Base-by-base conservation (phyloP, 306 rosid genomes). In the Bauhinia variegata region DNA sequence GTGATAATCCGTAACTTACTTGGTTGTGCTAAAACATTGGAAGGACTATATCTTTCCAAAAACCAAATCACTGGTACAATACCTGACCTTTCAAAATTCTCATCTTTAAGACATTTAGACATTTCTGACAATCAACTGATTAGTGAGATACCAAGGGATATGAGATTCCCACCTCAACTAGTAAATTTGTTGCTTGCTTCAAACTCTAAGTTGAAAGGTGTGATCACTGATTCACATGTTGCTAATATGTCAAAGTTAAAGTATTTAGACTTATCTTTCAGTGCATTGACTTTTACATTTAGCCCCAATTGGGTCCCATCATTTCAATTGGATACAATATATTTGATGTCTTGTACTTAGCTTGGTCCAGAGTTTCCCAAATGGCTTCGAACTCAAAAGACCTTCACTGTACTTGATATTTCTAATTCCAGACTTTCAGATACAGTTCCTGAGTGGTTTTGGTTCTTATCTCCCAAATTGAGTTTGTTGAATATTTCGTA, bases 291-390 rank as follows among this genome's bases (percentile, higher is more conserved):
- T 15, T 28, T 74, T 30, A 19, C 0, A 4, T 47, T 74, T 23
- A 16, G 38, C 16, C 6, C 57, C 0, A 65, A 58, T 4, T 57
- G 73, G 78, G 38, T 5, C 0, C 55, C 78, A 37, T 2, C 55
- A 0, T 67, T 75, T 50, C 75, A 67, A 4, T 18, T 67, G 6
- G 1, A 9, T 0, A 0, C 0, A 0, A 18, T 67, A n/a, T 0
- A 0, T 41, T 7, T 75, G 15, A 1, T 16, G n/a, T 67, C 63
- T 18, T 75, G 74, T 56, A 23, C 28, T 23, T 33, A 3, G 11
- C 3, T 75, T 12, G 78, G 73, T 39, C 73, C 68, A 5, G 0
- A 8, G 1, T 74, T 74, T 49, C 73, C 78, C 1, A 66, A 37
- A 8, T 74, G 78, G 78, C 11, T 74, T 32, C 10, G 38, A 5